Conservation (phyloP, 495 filamentous ascomycete genomes). For the Xylaria telfairii region DNA sequence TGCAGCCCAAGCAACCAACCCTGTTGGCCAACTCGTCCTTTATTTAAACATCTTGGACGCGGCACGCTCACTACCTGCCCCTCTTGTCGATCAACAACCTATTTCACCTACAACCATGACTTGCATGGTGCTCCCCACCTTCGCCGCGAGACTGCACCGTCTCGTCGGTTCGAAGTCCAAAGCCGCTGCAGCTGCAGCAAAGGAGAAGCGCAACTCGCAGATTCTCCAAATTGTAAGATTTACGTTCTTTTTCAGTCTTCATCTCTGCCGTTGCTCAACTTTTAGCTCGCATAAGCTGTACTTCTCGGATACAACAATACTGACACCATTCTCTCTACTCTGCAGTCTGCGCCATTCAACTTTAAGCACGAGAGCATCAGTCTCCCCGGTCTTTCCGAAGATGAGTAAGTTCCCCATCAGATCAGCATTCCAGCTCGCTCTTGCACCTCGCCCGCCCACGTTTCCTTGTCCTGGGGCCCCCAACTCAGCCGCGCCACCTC, state of each 20-base stretch:
- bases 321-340: conserved; percentile 32
- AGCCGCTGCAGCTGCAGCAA: conserved; percentile 3
- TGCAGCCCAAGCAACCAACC: not conserved
- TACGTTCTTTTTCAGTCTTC: not conserved
- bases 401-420: conserved; percentile 46
- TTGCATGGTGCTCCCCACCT: conserved; percentile 31
- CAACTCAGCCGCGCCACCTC: not conserved
- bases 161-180: conserved; percentile 34
- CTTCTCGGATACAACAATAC: not conserved
- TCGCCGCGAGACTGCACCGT: conserved; percentile 32
- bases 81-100: not conserved
- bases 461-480: not conserved
- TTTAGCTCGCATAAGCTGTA: not conserved
- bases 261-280: not conserved
- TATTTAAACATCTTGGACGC: not conserved
- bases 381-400: conserved; percentile 49
- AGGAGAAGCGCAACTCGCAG: conserved; percentile 30
- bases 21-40: not conserved
- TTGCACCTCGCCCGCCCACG: not conserved
- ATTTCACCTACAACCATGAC: conserved; percentile 20
- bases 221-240: conserved; percentile 36
- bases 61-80: not conserved
- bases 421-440: not conserved
- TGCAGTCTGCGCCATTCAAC: conserved; percentile 53
- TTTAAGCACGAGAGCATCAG: conserved; percentile 48